Conservation (phyloP, 768 basidiomycete species). For the Candolleomyces aberdarensis region DNA sequence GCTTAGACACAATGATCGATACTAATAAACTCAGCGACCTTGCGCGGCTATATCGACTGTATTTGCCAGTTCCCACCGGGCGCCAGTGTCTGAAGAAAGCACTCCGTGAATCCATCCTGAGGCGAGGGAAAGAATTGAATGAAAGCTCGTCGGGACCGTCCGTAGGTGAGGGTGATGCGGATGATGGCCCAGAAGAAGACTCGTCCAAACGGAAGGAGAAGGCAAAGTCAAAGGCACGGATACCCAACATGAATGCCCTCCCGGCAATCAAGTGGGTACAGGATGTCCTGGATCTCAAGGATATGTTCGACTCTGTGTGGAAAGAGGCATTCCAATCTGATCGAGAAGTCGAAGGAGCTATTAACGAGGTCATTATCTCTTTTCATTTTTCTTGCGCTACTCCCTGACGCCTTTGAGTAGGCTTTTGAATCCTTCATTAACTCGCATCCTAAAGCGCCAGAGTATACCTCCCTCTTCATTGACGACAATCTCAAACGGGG, state of each 20-base stretch:
- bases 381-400: neutral
- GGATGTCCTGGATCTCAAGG: constrained; percentile 86
- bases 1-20: constrained; percentile 86
- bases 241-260: constrained; percentile 38
- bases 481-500: constrained; percentile 96
- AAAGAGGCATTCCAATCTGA: constrained; percentile 66
- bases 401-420: constrained; percentile 36
- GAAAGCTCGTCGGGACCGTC: constrained; percentile 43
- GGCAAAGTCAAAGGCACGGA: constrained; percentile 46
- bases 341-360: constrained; percentile 70
- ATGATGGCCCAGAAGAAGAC: constrained; percentile 31
- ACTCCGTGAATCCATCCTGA: constrained; percentile 68
- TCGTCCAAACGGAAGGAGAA: constrained; percentile 29
- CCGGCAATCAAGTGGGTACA: constrained; percentile 92
- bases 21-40: constrained; percentile 73
- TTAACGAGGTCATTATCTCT: constrained; percentile 69
- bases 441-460: constrained; percentile 79
- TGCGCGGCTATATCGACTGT: constrained; percentile 75
- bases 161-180: constrained; percentile 25
- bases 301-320: constrained; percentile 82
- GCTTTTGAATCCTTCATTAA: constrained; percentile 94
- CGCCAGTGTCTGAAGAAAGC: constrained; percentile 59
- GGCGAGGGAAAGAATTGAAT: constrained; percentile 80
- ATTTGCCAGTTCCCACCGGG: constrained; percentile 63
- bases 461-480: constrained; percentile 95